Conservation (phyloP, 805 yeast species). For the Candida loeiensis region DNA sequence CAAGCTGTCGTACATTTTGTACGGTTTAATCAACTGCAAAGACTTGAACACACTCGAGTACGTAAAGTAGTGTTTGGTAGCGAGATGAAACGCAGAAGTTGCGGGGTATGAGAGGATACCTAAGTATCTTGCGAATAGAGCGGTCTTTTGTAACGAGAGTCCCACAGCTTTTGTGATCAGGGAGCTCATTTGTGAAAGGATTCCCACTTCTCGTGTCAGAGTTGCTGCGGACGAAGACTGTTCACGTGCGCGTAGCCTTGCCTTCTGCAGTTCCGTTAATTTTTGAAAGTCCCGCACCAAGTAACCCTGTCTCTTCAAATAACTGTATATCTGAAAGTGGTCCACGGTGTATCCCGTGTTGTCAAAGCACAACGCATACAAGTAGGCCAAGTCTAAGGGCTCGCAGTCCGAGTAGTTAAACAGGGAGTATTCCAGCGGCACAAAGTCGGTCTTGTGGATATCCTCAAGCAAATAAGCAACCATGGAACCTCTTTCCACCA, state of each 20-base stretch:
- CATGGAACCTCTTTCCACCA: slow-evolving; percentile 72
- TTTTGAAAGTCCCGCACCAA: slow-evolving; percentile 36
- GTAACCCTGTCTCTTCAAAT: slow-evolving; percentile 76
- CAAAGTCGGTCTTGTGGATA: not conserved
- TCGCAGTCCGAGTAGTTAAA: slow-evolving; percentile 13
- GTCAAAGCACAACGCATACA: slow-evolving; percentile 52
- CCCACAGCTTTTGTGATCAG: too few relatives aligned
- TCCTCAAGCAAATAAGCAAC: slow-evolving; percentile 23
- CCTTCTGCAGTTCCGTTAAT: slow-evolving; percentile 1
- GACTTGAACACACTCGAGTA: slow-evolving; percentile 22
- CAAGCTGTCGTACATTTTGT: slow-evolving; percentile 6
- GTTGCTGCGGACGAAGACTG: not conserved
- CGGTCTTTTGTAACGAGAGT: too few relatives aligned
- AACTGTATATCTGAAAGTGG: slow-evolving; percentile 63
- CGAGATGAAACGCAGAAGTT: slow-evolving; percentile 16
- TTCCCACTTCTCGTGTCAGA: too few relatives aligned
- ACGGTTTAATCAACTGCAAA: slow-evolving; percentile 18
- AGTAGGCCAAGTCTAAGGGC: slow-evolving; percentile 57
- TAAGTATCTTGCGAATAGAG: not conserved
- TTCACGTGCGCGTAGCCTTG: not conserved
- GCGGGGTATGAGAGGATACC: slow-evolving; percentile 17
- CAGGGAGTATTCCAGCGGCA: not conserved
- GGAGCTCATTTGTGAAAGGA: too few relatives aligned
- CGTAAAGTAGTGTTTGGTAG: slow-evolving; percentile 24
- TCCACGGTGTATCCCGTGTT: slow-evolving; percentile 41